Conservation (phyloP, 2,329 filamentous ascomycete genomes). For the Aureobasidium namibiae region DNA sequence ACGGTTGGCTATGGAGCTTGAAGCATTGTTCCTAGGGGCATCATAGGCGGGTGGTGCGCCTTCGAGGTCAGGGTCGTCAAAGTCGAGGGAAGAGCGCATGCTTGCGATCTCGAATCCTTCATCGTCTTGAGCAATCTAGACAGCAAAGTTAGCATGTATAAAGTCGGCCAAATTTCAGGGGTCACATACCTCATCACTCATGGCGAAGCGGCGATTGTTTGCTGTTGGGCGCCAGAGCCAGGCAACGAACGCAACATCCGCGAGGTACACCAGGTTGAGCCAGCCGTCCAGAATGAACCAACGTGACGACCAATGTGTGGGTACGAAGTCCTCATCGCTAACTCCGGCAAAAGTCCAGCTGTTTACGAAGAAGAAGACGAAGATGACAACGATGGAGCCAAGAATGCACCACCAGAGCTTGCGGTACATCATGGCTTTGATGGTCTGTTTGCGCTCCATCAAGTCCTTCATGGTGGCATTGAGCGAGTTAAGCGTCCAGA, state of each 20-base stretch:
- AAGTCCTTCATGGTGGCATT: conserved; percentile 94
- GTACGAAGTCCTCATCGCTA: conserved; percentile 80
- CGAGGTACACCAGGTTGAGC: conserved; percentile 93
- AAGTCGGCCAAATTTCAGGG: neutral
- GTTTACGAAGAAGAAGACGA: conserved; percentile 98
- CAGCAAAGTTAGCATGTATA: neutral
- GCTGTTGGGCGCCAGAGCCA: conserved; percentile 95
- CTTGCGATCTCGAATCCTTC: conserved; percentile 96
- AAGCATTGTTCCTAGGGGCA: conserved; percentile 12
- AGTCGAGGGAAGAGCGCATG: conserved; percentile 66
- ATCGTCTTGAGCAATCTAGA: conserved; percentile 88
- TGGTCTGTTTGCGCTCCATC: conserved; percentile 85
- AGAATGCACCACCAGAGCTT: conserved; percentile 98
- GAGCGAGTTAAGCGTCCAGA: conserved; percentile 95
- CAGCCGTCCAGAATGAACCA: conserved; percentile 98
- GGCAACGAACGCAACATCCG: conserved; percentile 84
- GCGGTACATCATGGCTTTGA: conserved; percentile 93
- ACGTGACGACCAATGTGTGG: conserved; percentile 91
- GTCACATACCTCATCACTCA: conserved; percentile 77
- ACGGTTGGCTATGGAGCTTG: conserved; percentile 20
- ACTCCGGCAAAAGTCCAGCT: conserved; percentile 87
- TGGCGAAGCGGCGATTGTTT: conserved; percentile 94
- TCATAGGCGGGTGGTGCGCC: conserved; percentile 21
- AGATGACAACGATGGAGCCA: conserved; percentile 85
- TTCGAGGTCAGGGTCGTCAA: conserved; percentile 44